These are phyloP conservation scores for Thalia dealbata DNA, from an alignment of 176 grass and related monocot genomes.

Conservation along the genomic window DNA sequence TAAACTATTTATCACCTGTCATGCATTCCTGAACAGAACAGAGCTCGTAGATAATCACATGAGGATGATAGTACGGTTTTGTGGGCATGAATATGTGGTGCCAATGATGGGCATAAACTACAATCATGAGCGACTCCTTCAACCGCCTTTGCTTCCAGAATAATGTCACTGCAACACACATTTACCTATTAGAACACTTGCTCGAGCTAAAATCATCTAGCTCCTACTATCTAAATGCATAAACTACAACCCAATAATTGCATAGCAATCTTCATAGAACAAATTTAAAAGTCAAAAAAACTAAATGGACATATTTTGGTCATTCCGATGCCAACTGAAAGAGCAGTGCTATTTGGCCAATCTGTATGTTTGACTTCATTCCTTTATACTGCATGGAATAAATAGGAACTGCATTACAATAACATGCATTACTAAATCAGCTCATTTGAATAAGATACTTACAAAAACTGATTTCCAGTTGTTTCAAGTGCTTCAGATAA, in stretches of 20 bases:
- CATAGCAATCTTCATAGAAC: neutral
- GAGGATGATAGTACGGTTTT: conserved; percentile 50
- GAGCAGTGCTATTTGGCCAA: neutral
- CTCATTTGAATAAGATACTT: conserved; percentile 22
- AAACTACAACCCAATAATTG: conserved; percentile 9
- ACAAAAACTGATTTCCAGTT: conserved; percentile 45
- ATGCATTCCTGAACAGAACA: conserved; percentile 81
- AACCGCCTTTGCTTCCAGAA: conserved; percentile 57
- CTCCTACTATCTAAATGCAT: neutral
- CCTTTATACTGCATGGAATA: neutral
- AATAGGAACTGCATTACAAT: neutral
- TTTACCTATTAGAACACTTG: neutral
- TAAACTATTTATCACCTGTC: conserved; percentile 48
- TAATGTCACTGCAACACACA: conserved; percentile 57
- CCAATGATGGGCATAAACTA: conserved; percentile 32
- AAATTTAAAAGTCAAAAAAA: neutral
- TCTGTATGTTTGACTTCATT: neutral
- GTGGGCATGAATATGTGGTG: conserved; percentile 54
- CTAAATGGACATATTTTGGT: neutral
- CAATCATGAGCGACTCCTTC: conserved; percentile 33
- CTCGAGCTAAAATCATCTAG: neutral
- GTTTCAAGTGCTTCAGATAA: conserved; percentile 35
- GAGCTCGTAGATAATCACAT: conserved; percentile 65
- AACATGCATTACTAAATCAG: neutral
- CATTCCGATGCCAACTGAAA: neutral